phyloP scores from a whole-genome alignment of 129 eudicot genomes.

The Saussurea involucrata region DNA sequence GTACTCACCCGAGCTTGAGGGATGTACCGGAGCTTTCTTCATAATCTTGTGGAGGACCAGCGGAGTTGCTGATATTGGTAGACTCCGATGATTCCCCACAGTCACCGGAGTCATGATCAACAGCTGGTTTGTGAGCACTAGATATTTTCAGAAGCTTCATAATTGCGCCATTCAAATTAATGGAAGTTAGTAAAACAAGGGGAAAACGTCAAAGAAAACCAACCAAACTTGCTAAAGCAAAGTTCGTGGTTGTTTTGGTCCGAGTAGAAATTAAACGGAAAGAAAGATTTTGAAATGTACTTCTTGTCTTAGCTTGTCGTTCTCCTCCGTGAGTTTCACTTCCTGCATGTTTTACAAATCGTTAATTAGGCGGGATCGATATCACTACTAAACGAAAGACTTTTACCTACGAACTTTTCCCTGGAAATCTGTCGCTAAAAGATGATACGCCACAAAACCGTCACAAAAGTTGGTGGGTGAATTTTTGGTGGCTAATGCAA shows the following conservation, averaged over 20 bases:
- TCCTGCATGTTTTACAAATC: slow-evolving; percentile 51
- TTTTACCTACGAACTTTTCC: too few species aligned
- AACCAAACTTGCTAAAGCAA: too few species aligned
- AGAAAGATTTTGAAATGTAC: too few species aligned
- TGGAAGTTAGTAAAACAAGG: not conserved
- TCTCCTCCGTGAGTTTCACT: slow-evolving; percentile 67
- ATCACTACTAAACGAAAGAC: too few species aligned
- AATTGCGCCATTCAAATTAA: slow-evolving; percentile 1
- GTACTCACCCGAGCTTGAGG: slow-evolving; percentile 87
- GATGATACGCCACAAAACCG: too few species aligned
- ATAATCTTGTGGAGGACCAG: slow-evolving; percentile 61
- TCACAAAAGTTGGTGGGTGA: too few species aligned
- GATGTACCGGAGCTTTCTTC: slow-evolving; percentile 74
- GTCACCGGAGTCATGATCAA: slow-evolving; percentile 45
- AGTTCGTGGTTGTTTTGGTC: too few species aligned
- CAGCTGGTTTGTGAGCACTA: slow-evolving; percentile 34
- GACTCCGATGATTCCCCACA: slow-evolving; percentile 80
- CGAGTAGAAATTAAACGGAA: too few species aligned
- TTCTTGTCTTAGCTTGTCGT: slow-evolving; percentile 56
- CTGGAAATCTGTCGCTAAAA: too few species aligned
- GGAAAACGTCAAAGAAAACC: not conserved
- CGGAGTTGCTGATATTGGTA: slow-evolving; percentile 43
- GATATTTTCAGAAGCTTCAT: slow-evolving; percentile 55
- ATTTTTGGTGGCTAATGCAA: too few species aligned
- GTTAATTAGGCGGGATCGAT: too few species aligned